A percentile compares a stretch with the other conserved stretches of the same genome.
phyloP scores from a whole-genome alignment of 768 basidiomycete species.

The Phlebiopsis flavidoalba region DNA sequence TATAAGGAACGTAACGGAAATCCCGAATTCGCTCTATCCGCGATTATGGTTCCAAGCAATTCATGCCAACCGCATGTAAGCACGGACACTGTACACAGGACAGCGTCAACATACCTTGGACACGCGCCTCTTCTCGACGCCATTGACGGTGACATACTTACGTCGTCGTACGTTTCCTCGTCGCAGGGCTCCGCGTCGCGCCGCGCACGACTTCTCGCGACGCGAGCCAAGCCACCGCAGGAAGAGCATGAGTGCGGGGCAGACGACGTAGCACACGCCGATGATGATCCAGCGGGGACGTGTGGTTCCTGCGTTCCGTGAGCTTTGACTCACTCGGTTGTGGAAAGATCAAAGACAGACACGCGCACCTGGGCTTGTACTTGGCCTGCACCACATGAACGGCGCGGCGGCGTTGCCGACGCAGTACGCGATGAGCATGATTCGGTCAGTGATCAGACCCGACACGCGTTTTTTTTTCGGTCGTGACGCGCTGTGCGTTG shows the following conservation, averaged over 20 bases:
- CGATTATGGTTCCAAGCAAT: slow-evolving; percentile 70
- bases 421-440: slow-evolving; percentile 70
- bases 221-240: slow-evolving; percentile 49
- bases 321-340: slow-evolving; percentile 38
- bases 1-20: slow-evolving; percentile 69
- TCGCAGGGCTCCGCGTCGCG: slow-evolving; percentile 53
- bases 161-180: slow-evolving; percentile 48
- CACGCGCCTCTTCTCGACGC: slow-evolving; percentile 56
- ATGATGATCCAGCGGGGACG: slow-evolving; percentile 77
- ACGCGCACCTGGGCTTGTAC: slow-evolving; percentile 44
- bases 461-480: no score
- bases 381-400: slow-evolving; percentile 72
- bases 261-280: slow-evolving; percentile 52
- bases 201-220: slow-evolving; percentile 49
- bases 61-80: slow-evolving; percentile 36
- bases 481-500: slow-evolving; percentile 69
- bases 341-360: background rate
- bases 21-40: slow-evolving; percentile 68
- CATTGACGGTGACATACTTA: slow-evolving; percentile 48
- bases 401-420: slow-evolving; percentile 65
- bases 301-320: no score
- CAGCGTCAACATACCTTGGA: slow-evolving; percentile 49
- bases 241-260: slow-evolving; percentile 41
- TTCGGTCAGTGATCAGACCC: no score
- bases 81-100: background rate